Evolutionary conservation across 2,329 filamentous ascomycete species (phyloP).

Genomic region (Aspergillus unguis): DNA sequence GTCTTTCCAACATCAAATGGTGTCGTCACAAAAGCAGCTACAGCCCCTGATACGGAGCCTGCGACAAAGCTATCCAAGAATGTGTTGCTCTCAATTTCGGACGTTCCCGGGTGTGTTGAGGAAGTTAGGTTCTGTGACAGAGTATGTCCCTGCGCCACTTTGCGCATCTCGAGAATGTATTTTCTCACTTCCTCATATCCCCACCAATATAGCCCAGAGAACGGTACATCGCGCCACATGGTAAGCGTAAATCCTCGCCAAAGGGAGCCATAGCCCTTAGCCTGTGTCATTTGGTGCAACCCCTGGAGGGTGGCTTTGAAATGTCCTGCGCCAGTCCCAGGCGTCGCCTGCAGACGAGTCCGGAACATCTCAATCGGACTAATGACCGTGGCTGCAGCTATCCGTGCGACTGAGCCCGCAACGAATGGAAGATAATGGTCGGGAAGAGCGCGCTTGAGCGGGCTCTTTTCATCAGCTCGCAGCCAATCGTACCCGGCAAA

Average conservation of each 20-base stretch:
- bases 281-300: slow-evolving; percentile 72
- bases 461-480: slow-evolving; percentile 68
- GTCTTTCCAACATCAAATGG: slow-evolving; percentile 99
- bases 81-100: slow-evolving; percentile 71
- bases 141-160: slow-evolving; percentile 37
- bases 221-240: slow-evolving; percentile 94
- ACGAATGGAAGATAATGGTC: slow-evolving; percentile 75
- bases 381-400: slow-evolving; percentile 77
- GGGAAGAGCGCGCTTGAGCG: slow-evolving; percentile 60
- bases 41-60: slow-evolving; percentile 75
- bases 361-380: slow-evolving; percentile 91
- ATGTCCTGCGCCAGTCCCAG: slow-evolving; percentile 58
- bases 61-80: slow-evolving; percentile 87
- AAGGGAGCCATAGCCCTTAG: slow-evolving; percentile 73
- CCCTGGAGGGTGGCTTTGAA: slow-evolving; percentile 75
- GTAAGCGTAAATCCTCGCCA: slow-evolving; percentile 91
- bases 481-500: slow-evolving; percentile 98
- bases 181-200: slow-evolving; percentile 85
- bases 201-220: slow-evolving; percentile 97
- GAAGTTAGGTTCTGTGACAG: slow-evolving; percentile 13
- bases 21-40: slow-evolving; percentile 84
- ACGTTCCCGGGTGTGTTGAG: slow-evolving; percentile 45
- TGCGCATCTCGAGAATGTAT: slow-evolving; percentile 65
- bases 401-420: slow-evolving; percentile 73
- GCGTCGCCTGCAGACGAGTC: slow-evolving; percentile 82